Evolutionary conservation across 352 stramenopile genomes (phyloP), one percentile per base, ranked within the genome.

Genomic region (Pythium myriotylum): DNA sequence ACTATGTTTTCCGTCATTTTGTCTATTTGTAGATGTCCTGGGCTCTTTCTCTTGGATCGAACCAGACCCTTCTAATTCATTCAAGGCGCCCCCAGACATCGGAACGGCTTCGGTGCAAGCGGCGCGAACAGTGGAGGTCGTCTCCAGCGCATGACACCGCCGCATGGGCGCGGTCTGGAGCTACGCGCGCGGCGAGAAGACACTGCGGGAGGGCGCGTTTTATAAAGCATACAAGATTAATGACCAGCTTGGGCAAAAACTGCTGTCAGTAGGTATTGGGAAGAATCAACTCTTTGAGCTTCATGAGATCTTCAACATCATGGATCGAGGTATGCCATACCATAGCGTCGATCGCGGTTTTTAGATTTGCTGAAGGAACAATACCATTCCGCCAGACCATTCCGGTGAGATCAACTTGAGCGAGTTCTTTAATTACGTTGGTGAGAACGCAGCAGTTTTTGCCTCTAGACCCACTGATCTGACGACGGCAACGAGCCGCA

Each of bases 361-460:
- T 35, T 35, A 5, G 29, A 35, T 35, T 35, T 35, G 29, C 29
- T 35, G 29, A 10, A 35, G 5, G 5, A 35, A 35, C 29, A 35
- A 10, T 10, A 5, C 10, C 10, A 10, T 10, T 35, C 10, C 29
- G 5, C 10, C 29, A 84, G 81, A 90, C 65, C 75, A 71, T 58
- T 88, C 78, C 10, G 73, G 77, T 9, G 74, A 86, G 60, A 86
- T 89, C 67, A 88, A 84, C 49, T 59, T 89, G 49, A 46, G 72
- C 26, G 79, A 91, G 59, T 89, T 89, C 66, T 88, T 91, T 61
- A 68, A 69, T 24, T 91, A 85, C 65, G 79, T 88, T 16, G 78
- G 77, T 84, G 70, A n/a, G 47, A 40, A 14, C 14, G 2, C 7
- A n/a, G n/a, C n/a, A n/a, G n/a, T n/a, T n/a, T 35, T 52, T 19